Evolutionary conservation across 306 rosid species (phyloP), one percentile per base, ranked within the genome.

Genomic region (Medicago lupulina): DNA sequence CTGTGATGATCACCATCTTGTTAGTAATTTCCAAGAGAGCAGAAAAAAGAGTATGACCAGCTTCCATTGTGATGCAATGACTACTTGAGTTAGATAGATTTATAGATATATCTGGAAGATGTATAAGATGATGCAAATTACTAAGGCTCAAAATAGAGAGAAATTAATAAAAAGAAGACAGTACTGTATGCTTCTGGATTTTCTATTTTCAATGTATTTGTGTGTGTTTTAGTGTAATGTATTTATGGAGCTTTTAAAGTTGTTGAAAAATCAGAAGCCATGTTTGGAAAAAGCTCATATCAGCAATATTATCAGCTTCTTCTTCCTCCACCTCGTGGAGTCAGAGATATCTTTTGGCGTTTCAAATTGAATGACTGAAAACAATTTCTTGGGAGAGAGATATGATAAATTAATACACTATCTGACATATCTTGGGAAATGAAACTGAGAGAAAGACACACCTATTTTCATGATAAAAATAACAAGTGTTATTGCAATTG

Each of bases 341-440:
- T 80, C 38, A 43, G 85, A 43, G 85, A 86, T 77, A 73, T 81
- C 31, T 70, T 40, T 65, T 65, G 51, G 71, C 80, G 55, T 76
- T 85, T 85, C 16, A 79, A 69, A 81, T 75, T 81, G 83, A 76
- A 89, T 55, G 51, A 10, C 46, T 66, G 73, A 39, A 53, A 55
- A 55, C 31, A 11, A 55, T 55, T 55, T 46, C n/a, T 46, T 46
- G 74, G 82, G 66, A 25, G 80, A 43, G 4, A 64, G 67, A 53
- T 53, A 54, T 54, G 60, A 54, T 86, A 71, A 83, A 85, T 88
- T 83, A 47, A 81, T 83, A 80, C 75, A 83, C 71, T 74, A 60
- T 85, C 88, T 87, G 91, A 88, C 86, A 36, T 57, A 59, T 86
- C 79, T 88, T 74, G 93, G 96, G 93, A 90, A 90, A 86, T 87